A percentile compares a stretch with the other conserved stretches of the same genome.
Conservation (phyloP, 2,329 filamentous ascomycete genomes). For the Alternaria triticimaculans region DNA sequence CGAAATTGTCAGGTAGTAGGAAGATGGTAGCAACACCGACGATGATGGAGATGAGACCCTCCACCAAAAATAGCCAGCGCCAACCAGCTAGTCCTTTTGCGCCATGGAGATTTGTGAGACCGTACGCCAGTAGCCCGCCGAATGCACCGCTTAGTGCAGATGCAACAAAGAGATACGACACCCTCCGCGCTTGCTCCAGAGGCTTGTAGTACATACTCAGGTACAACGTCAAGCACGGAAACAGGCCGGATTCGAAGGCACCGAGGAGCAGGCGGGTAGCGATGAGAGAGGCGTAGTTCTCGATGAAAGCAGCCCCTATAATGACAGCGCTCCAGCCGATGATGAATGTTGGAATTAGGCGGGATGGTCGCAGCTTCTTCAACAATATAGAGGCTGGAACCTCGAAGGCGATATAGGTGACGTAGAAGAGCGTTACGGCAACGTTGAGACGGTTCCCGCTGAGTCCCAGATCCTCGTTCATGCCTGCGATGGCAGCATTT, state of each 20-base stretch:
- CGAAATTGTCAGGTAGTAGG: constrained; percentile 58
- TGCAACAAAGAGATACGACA: constrained; percentile 59
- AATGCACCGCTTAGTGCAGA: constrained; percentile 61
- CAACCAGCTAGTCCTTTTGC: constrained; percentile 16
- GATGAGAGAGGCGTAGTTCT: constrained; percentile 28
- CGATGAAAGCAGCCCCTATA: constrained; percentile 23
- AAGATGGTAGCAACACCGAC: constrained; percentile 57
- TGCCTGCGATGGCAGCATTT: constrained; percentile 48
- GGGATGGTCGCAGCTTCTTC: constrained; percentile 47
- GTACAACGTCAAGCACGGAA: constrained; percentile 28
- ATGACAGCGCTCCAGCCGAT: constrained; percentile 23
- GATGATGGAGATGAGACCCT: constrained; percentile 60
- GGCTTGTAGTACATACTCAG: constrained; percentile 30
- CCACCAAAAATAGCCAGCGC: constrained; percentile 63
- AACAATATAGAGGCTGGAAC: constrained; percentile 55
- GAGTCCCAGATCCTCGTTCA: constrained; percentile 23
- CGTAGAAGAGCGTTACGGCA: constrained; percentile 60
- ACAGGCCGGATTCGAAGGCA: constrained; percentile 30
- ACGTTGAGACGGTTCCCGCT: constrained; percentile 52
- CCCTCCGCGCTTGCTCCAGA: constrained; percentile 58
- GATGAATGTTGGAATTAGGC: constrained; percentile 23
- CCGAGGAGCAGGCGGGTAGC: constrained; percentile 32
- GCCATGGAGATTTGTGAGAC: constrained; percentile 34
- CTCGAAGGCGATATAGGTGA: constrained; percentile 59
- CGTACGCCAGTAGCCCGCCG: constrained; percentile 59